Evolutionary conservation across 2,329 filamentous ascomycete species (phyloP), one percentile per base, ranked within the genome.

Genomic region (Aspergillus unguis): DNA sequence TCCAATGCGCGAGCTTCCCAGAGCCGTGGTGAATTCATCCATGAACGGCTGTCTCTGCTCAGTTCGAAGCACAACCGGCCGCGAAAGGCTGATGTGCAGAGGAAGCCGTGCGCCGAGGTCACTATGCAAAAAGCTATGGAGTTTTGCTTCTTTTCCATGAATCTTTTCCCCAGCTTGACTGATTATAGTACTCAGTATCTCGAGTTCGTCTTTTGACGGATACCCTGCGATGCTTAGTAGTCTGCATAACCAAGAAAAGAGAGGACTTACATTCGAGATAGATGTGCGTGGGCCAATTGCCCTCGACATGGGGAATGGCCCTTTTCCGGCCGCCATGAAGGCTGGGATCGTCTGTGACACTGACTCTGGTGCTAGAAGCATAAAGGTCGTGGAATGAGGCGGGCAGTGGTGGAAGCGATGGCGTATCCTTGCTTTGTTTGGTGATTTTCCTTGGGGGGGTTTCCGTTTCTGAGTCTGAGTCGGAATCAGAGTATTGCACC

Each of bases 271-370:
- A 99, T 75, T 97, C 92, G 52, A 96, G 78, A 70, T 95, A 97
- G 42, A 97, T 69, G 72, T 97, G 92, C 32, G 86, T 90, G 1
- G 92, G 90, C 94, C 94, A 99, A 70, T 91, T 90, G 55, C 94
- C 94, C 54, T 85, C 83, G 27, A 92, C 78, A 71, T 99, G 94
- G 26, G 92, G 92, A 44, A 85, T 88, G 52, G 86, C 82, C 38
- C 94, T 83, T 66, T 86, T 90, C 42, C 92, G 85, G 49, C 94
- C 94, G 31, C 87, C 87, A 70, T 99, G 94, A 53, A 97, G 77
- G 54, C 80, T 79, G 1, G 92, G 91, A 66, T 96, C 88, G 72
- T 97, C 94, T 62, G 78, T 80, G 37, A 86, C 86, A 71, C 87
- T 89, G 57, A 87, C 78, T 57, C 92, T 85, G 47, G 88, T 85